Percentiles rank a stretch among this genome's conserved stretches.
Evolutionary conservation across 768 basidiomycete genomes (phyloP).

Genomic region (Agrocybe praecox): DNA sequence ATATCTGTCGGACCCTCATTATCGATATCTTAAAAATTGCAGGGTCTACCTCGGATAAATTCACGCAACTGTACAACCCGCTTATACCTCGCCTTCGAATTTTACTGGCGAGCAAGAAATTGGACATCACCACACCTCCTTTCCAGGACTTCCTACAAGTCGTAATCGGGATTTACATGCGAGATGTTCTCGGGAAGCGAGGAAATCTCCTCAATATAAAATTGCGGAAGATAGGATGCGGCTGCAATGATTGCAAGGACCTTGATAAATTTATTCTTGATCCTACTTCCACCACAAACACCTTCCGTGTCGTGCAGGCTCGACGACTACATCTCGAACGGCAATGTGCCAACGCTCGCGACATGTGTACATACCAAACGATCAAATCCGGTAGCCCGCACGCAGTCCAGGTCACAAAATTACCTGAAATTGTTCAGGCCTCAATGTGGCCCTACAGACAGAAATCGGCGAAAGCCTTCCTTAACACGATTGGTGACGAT

Average conservation of each 20-base stretch:
- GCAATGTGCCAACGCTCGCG: constrained; percentile 16
- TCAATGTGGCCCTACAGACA: constrained; percentile 25
- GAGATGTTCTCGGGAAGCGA: constrained; percentile 27
- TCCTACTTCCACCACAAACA: constrained; percentile 6
- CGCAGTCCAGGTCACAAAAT: constrained; percentile 29
- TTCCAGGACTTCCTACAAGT: constrained; percentile 30
- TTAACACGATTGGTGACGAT: constrained; percentile 27
- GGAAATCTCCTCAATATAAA: constrained; percentile 6
- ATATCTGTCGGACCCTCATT: constrained; percentile 25
- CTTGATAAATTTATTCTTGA: constrained; percentile 30
- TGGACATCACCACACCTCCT: constrained; percentile 23
- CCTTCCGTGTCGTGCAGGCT: constrained; percentile 19
- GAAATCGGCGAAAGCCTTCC: constrained; percentile 23
- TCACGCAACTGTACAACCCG: constrained; percentile 26
- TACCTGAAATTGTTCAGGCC: constrained; percentile 18
- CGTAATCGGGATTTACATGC: constrained; percentile 29
- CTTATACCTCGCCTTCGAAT: constrained; percentile 26
- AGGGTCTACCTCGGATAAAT: constrained; percentile 15
- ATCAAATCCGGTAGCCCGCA: constrained; percentile 27
- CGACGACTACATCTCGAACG: constrained; percentile 26
- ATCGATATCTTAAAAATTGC: constrained; percentile 18
- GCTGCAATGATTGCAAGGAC: constrained; percentile 28
- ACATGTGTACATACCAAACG: constrained; percentile 26
- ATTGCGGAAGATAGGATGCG: constrained; percentile 33
- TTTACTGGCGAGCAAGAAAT: constrained; percentile 15